Conservation (phyloP, 2,329 filamentous ascomycete species). For the Mollisia scopiformis region DNA sequence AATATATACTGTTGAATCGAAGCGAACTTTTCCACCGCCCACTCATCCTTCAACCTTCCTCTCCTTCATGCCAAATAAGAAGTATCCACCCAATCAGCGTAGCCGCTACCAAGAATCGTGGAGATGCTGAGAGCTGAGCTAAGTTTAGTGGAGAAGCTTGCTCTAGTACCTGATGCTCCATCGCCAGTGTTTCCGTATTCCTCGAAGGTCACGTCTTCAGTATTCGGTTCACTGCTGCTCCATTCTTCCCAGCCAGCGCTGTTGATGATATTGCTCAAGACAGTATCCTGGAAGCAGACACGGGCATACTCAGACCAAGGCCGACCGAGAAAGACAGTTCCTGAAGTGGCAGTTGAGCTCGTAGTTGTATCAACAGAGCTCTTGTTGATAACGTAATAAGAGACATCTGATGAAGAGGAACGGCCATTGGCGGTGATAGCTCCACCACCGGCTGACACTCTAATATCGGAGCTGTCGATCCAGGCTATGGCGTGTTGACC, state of each 20-base stretch:
- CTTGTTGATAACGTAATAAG: conserved; percentile 60
- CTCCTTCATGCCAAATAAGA: conserved; percentile 39
- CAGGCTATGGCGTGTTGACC: conserved; percentile 54
- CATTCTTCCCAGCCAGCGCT: conserved; percentile 53
- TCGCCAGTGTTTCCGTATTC: conserved; percentile 57
- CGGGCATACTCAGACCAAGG: conserved; percentile 54
- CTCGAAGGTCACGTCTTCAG: conserved; percentile 50
- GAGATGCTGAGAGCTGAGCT: conserved; percentile 44
- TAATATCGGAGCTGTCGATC: conserved; percentile 53
- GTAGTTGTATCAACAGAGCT: conserved; percentile 47
- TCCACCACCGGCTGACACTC: conserved; percentile 46
- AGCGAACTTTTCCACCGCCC: neutral
- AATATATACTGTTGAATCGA: conserved; percentile 18
- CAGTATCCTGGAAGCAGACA: conserved; percentile 54
- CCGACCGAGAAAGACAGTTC: conserved; percentile 52
- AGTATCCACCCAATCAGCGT: conserved; percentile 46
- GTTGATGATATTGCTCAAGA: conserved; percentile 53
- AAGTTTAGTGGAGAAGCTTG: conserved; percentile 47
- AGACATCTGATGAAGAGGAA: conserved; percentile 40
- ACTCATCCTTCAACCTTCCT: neutral
- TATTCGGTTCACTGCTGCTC: conserved; percentile 45
- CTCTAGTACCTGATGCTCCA: conserved; percentile 52
- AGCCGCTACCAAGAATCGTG: conserved; percentile 48
- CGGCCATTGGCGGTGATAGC: conserved; percentile 52
- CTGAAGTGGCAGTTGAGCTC: conserved; percentile 41